phyloP scores from a whole-genome alignment of 1,139 yeast species.

The Pichia sp. region DNA sequence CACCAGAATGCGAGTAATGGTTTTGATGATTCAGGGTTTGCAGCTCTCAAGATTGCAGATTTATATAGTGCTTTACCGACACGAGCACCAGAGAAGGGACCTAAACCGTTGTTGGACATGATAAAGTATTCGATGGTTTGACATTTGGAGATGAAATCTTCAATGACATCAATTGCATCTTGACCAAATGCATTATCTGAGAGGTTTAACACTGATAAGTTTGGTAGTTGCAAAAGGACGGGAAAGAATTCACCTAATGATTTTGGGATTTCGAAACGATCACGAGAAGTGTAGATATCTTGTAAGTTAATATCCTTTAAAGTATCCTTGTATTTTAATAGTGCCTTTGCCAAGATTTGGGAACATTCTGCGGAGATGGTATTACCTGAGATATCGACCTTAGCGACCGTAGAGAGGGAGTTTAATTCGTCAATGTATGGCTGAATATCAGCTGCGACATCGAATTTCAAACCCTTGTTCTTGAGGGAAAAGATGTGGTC shows the following conservation, averaged over 20 bases:
- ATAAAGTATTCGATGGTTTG: constrained; percentile 77
- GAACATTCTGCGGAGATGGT: constrained; percentile 93
- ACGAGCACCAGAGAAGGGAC: constrained; percentile 94
- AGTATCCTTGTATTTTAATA: constrained; percentile 41
- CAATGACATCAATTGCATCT: constrained; percentile 88
- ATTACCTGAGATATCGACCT: constrained; percentile 82
- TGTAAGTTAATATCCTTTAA: constrained; percentile 71
- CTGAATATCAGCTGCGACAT: constrained; percentile 63
- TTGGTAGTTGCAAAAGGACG: constrained; percentile 59
- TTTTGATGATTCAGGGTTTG: constrained; percentile 21
- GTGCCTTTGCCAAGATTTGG: constrained; percentile 55
- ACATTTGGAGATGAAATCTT: constrained; percentile 67
- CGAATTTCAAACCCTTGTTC: constrained; percentile 72
- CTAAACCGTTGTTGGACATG: constrained; percentile 92
- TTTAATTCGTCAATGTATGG: constrained; percentile 53
- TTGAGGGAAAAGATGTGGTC: constrained; percentile 45
- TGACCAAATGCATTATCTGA: constrained; percentile 97
- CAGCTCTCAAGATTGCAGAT: constrained; percentile 37
- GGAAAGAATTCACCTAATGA: constrained; percentile 69
- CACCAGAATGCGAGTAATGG: constrained; percentile 77
- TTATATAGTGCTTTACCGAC: constrained; percentile 79
- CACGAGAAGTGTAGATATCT: constrained; percentile 89
- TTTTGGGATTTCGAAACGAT: constrained; percentile 89
- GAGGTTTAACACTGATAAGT: constrained; percentile 67
- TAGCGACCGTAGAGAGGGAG: constrained; percentile 35